Evolutionary conservation across 1,139 yeast species (phyloP), one percentile per base, ranked within the genome.

Genomic region (Yarrowia galli): DNA sequence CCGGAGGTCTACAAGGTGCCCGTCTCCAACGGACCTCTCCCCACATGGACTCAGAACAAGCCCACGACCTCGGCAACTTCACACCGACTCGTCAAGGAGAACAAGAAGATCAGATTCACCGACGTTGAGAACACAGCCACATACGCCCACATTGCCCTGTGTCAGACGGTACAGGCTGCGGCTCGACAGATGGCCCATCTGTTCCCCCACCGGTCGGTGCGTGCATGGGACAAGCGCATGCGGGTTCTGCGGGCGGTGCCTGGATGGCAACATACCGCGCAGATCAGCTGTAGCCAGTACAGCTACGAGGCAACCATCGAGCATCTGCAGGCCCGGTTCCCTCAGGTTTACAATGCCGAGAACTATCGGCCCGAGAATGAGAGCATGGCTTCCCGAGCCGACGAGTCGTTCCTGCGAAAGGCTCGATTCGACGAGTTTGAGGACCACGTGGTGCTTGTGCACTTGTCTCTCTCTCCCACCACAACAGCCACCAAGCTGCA

Each of bases 151-250:
- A 61, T 61, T 46, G 66, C 56, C 8, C 23, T 46, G 3, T 48
- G 56, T 16, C 66, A 61, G 28, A 61, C 66, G 8, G 66, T 61
- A 2, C 66, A 61, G 38, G 66, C 46, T 6, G 66, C 66, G 7
- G 66, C 66, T 2, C 45, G 66, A 4, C 66, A 61, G 46, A 61
- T 61, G 66, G 66, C 66, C 13, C 66, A 61, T 12, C 15, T 61
- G 46, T 61, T 46, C 20, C 66, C 66, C 23, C 66, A 61, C 23
- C 9, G 66, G 18, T 61, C 66, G 2, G 66, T 61, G 18, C 35
- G 66, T 13, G 66, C 66, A 9, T 61, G 66, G 66, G 66, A 61
- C 28, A 61, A 61, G 38, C 46, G 66, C 2, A 61, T 61, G 66
- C 54, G 66, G 1, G 66, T 61, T 9, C 20, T 61, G n/a, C 10